Conservation (phyloP, 768 basidiomycete species). For the Mycena metata region DNA sequence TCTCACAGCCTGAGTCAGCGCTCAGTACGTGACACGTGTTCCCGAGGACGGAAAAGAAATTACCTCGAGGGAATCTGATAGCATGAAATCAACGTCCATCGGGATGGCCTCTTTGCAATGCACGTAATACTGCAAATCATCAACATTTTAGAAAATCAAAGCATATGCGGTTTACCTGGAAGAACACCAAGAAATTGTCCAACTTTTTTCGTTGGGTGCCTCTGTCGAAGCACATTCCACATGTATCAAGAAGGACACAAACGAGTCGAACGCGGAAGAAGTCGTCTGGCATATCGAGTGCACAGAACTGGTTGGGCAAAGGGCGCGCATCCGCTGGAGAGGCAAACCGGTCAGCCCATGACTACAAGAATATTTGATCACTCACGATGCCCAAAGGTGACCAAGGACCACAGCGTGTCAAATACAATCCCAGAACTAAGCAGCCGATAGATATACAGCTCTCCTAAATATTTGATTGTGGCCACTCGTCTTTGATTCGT, state of each 20-base stretch:
- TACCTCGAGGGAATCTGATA: slow-evolving; percentile 94
- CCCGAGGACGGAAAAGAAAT: slow-evolving; percentile 30
- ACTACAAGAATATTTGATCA: slow-evolving; percentile 31
- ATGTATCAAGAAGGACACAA: slow-evolving; percentile 93
- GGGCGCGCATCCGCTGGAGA: slow-evolving; percentile 88
- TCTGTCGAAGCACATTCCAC: slow-evolving; percentile 97
- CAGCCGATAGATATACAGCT: slow-evolving; percentile 96
- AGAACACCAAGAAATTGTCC: slow-evolving; percentile 92
- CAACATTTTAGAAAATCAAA: slow-evolving; percentile 12
- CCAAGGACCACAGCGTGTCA: slow-evolving; percentile 93
- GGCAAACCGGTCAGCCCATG: slow-evolving; percentile 31
- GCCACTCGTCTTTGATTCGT: slow-evolving; percentile 94
- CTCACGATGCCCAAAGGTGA: slow-evolving; percentile 97
- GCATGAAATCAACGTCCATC: slow-evolving; percentile 99
- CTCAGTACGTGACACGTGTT: not conserved
- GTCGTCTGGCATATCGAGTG: slow-evolving; percentile 94
- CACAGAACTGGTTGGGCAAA: slow-evolving; percentile 77
- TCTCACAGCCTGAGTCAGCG: slow-evolving; percentile 75
- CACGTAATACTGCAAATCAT: slow-evolving; percentile 76
- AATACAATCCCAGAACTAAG: slow-evolving; percentile 92
- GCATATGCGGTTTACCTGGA: slow-evolving; percentile 73
- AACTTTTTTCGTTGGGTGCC: slow-evolving; percentile 94
- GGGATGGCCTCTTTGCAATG: slow-evolving; percentile 91
- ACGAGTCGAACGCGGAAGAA: slow-evolving; percentile 95
- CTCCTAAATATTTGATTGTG: slow-evolving; percentile 94